Evolutionary conservation across 345 rosid genomes (phyloP).

Genomic region (Gossypium arboreum): DNA sequence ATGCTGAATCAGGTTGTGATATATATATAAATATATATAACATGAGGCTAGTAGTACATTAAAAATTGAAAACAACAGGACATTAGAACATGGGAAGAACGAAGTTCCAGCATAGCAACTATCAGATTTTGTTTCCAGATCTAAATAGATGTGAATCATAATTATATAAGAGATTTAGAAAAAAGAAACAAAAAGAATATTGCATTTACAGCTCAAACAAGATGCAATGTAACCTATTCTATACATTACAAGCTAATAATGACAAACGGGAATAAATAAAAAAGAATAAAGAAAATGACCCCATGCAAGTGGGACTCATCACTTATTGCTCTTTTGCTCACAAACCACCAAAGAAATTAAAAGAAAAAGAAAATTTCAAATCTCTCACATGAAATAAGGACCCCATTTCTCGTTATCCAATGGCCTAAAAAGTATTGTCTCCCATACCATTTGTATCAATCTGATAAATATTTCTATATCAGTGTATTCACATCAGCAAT

Average conservation of each 20-base stretch:
- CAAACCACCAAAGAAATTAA: neutral
- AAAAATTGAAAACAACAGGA: neutral
- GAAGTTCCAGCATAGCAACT: neutral
- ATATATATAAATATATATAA: no score
- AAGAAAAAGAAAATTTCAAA: neutral
- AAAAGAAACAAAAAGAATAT: neutral
- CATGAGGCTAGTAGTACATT: no score
- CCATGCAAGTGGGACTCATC: constrained; percentile 6
- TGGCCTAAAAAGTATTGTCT: neutral
- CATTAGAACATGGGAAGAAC: neutral
- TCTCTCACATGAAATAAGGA: constrained; percentile 5
- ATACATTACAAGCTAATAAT: neutral
- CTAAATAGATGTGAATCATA: neutral
- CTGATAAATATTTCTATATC: neutral
- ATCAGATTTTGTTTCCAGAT: neutral
- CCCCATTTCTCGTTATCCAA: neutral
- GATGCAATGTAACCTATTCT: constrained; percentile 5
- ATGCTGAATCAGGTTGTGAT: no score
- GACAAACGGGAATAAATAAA: neutral
- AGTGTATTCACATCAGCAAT: constrained; percentile 27
- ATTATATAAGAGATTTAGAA: neutral
- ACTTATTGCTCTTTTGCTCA: constrained; percentile 10
- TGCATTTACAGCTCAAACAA: constrained; percentile 21
- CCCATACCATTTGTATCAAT: neutral
- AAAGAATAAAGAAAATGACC: constrained; percentile 9